Evolutionary conservation across 2,329 filamentous ascomycete genomes (phyloP).

Genomic region (Ilyonectria mors-panacis): DNA sequence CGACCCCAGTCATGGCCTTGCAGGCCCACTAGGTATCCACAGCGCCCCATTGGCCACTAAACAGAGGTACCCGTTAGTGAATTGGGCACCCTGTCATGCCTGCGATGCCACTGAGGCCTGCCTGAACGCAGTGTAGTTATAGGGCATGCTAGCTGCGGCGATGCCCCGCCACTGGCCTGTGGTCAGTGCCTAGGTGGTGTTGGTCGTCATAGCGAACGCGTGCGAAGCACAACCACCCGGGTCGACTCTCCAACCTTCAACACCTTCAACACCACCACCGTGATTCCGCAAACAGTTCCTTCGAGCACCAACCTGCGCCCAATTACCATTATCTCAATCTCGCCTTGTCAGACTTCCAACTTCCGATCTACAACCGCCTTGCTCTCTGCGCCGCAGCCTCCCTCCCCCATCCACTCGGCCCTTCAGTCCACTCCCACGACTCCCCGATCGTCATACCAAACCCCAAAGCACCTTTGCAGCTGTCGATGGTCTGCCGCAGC

Average conservation of each 20-base stretch:
- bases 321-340: not conserved
- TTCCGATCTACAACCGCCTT: not conserved
- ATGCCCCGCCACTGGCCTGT: slow-evolving; percentile 3
- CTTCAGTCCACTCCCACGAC: not conserved
- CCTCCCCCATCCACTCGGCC: not conserved
- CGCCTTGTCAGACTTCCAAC: not conserved
- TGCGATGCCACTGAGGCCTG: slow-evolving; percentile 1
- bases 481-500: slow-evolving; percentile 35
- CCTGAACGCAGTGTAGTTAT: not conserved
- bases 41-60: slow-evolving; percentile 8
- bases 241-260: not conserved
- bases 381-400: not conserved
- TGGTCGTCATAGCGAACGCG: slow-evolving; percentile 4
- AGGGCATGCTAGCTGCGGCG: not conserved
- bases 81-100: slow-evolving; percentile 1
- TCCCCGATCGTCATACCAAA: slow-evolving; percentile 8
- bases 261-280: not conserved
- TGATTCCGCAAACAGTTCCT: not conserved
- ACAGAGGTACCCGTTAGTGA: slow-evolving; percentile 7
- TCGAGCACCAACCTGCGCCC: not conserved
- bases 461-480: not conserved
- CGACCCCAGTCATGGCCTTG: not conserved
- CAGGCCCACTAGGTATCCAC: not conserved
- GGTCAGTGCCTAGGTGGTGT: not conserved
- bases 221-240: not conserved